phyloP scores from a whole-genome alignment of 2,329 filamentous ascomycete genomes.

The Lizonia empirigonia region DNA sequence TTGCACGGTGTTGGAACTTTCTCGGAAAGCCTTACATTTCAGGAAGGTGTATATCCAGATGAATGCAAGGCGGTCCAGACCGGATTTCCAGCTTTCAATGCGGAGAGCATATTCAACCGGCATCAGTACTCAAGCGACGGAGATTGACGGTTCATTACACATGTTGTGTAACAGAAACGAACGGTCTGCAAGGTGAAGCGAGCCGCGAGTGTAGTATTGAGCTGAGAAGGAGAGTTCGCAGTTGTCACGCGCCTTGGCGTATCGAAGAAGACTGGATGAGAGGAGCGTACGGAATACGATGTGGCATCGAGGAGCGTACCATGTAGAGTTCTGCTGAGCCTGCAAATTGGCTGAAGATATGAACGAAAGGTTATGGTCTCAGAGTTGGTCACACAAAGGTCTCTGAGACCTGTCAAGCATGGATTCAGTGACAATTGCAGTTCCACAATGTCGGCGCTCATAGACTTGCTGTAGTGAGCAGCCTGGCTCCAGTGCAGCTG shows the following conservation, averaged over 20 bases:
- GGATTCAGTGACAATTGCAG: background rate
- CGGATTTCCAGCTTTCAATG: constrained; percentile 4
- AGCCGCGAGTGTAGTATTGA: constrained; percentile 1
- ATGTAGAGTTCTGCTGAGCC: background rate
- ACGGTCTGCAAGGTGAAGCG: constrained; percentile 12
- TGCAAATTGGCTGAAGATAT: background rate
- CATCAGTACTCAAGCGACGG: constrained; percentile 26
- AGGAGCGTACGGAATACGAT: background rate
- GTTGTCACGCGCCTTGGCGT: background rate
- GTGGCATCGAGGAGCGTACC: background rate
- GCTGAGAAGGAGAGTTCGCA: background rate
- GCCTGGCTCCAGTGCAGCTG: no score
- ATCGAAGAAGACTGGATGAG: background rate
- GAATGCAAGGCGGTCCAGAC: constrained; percentile 28
- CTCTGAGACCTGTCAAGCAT: background rate
- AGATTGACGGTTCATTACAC: constrained; percentile 45
- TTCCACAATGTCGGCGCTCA: background rate
- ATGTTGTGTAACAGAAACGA: constrained; percentile 29
- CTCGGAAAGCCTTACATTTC: constrained; percentile 13
- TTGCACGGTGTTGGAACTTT: background rate
- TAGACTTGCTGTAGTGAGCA: no score
- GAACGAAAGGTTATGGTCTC: background rate
- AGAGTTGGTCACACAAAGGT: background rate
- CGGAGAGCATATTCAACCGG: constrained; percentile 24
- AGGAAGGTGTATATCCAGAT: constrained; percentile 18